Base-by-base conservation (phyloP, 768 basidiomycete genomes). In the Suillus subluteus region DNA sequence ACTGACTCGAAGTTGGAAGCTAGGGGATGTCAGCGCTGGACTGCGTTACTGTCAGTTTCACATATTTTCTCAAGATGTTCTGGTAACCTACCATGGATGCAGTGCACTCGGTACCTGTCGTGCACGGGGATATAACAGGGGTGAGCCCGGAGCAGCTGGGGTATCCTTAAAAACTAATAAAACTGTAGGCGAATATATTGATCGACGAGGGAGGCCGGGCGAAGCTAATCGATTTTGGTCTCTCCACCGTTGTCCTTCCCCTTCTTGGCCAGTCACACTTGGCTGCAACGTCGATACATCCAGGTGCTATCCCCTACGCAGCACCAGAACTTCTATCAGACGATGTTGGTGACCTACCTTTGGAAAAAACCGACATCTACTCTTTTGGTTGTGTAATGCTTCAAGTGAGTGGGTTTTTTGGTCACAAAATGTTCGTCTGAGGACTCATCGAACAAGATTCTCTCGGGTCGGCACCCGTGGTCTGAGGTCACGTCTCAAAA, bases 301-400 rank as follows among this genome's bases (percentile, higher is more conserved):
- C 62, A 15, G 62, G 62, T 15, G 62, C 46, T 21, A 62, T 62
- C 15, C 44, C 21, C 18, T 62, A 50, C 21, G 41, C 62, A 43
- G 62, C 62, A 46, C 62, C 62, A 62, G 62, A 62, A 62, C 62
- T 62, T 55, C 15, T 18, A 30, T 21, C 16, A 13, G 12, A n/a
- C 23, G 44, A 46, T 13, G 13, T 21, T 11, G 2, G n/a, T 30
- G 30, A 32, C 41, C 38, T 21, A n/a, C 46, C 18, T 37, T 6
- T 32, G 35, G 32, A 21, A 30, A 62, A 62, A 43, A 43, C 44
- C 5, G 62, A 62, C 35, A 62, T 62, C 13, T 62, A 62, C 26
- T 62, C 62, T 4, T 50, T 62, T 32, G 46, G 46, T 23, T 48
- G 46, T 11, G 46, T 48, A 13, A 48, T 48, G 46, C 46, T 48